Evolutionary conservation across 2,329 filamentous ascomycete genomes (phyloP).

Genomic region (Monosporascus sp.): DNA sequence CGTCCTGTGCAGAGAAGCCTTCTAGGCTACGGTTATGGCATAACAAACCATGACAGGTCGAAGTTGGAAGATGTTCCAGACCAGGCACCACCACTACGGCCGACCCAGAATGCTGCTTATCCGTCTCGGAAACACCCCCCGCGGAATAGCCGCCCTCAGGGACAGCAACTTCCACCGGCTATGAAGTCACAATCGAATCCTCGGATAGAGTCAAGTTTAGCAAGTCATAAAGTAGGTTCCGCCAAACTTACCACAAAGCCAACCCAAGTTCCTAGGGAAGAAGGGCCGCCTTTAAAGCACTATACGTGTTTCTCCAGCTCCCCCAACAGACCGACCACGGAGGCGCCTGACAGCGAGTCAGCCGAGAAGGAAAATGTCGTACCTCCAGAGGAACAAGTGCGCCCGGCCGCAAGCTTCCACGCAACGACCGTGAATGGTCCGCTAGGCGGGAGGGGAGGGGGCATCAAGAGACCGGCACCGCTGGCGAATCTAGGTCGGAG

Average conservation of each 20-base stretch:
- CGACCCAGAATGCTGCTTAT: conserved; percentile 1
- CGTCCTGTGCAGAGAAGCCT: conserved; percentile 24
- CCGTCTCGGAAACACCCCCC: conserved; percentile 20
- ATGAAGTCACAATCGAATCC: conserved; percentile 6
- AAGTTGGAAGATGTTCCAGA: conserved; percentile 8
- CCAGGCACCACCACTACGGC: not conserved
- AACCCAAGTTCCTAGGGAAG: conserved; percentile 13
- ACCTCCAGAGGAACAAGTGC: conserved; percentile 27
- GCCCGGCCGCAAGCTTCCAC: conserved; percentile 44
- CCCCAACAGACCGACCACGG: conserved; percentile 27
- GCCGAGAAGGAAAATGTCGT: conserved; percentile 23
- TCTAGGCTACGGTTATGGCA: conserved; percentile 24
- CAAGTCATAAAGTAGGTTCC: conserved; percentile 35
- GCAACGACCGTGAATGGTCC: conserved; percentile 42
- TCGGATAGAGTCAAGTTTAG: conserved; percentile 27
- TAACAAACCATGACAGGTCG: conserved; percentile 27
- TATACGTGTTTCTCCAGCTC: conserved; percentile 59
- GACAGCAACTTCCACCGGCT: conserved; percentile 3
- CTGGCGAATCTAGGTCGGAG: conserved; percentile 31
- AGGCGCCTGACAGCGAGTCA: conserved; percentile 10
- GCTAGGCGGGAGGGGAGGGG: conserved; percentile 25
- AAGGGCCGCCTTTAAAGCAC: conserved; percentile 24
- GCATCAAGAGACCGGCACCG: conserved; percentile 36
- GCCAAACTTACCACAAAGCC: conserved; percentile 31
- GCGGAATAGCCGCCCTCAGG: conserved; percentile 12